A percentile compares a stretch with the other conserved stretches of the same genome.
Evolutionary conservation across 352 stramenopile species (phyloP).

Genomic region (Phytophthora pseudosyringae): DNA sequence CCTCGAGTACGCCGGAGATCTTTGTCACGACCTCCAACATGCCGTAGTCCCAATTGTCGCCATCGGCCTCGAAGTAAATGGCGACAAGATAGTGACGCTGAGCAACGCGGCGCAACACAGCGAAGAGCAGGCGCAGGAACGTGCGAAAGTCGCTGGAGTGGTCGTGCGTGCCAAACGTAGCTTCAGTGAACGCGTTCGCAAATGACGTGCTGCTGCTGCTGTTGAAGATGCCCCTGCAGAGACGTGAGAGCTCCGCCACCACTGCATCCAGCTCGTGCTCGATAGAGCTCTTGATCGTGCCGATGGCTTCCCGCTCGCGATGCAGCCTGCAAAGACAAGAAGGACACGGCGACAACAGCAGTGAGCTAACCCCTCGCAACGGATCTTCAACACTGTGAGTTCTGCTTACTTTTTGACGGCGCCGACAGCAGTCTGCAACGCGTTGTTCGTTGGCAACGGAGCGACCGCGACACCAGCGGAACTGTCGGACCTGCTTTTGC

Average conservation of each 20-base stretch:
- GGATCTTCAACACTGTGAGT: neutral
- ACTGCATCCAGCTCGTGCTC: slow-evolving; percentile 71
- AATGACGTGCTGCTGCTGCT: slow-evolving; percentile 79
- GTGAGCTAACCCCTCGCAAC: neutral
- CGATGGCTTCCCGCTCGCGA: slow-evolving; percentile 78
- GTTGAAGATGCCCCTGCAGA: slow-evolving; percentile 80
- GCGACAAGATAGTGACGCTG: slow-evolving; percentile 75
- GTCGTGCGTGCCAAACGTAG: slow-evolving; percentile 71
- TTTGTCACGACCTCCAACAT: slow-evolving; percentile 72
- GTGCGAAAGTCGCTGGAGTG: slow-evolving; percentile 72
- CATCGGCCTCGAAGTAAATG: slow-evolving; percentile 66
- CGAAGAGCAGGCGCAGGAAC: slow-evolving; percentile 70
- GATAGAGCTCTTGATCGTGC: slow-evolving; percentile 73
- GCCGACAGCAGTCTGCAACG: slow-evolving; percentile 58
- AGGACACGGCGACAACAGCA: slow-evolving; percentile 1
- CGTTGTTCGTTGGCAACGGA: slow-evolving; percentile 38
- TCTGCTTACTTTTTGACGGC: slow-evolving; percentile 68
- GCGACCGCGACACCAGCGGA: neutral
- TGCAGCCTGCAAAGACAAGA: slow-evolving; percentile 54
- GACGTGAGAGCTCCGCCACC: slow-evolving; percentile 65
- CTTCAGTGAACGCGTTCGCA: slow-evolving; percentile 76
- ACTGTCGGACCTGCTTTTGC: slow-evolving; percentile 5
- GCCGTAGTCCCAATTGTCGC: slow-evolving; percentile 70
- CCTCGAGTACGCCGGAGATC: slow-evolving; percentile 70
- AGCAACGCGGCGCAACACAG: slow-evolving; percentile 67